Evolutionary conservation across 768 basidiomycete genomes (phyloP), one percentile per base, ranked within the genome.

Genomic region (Mrakia frigida): DNA sequence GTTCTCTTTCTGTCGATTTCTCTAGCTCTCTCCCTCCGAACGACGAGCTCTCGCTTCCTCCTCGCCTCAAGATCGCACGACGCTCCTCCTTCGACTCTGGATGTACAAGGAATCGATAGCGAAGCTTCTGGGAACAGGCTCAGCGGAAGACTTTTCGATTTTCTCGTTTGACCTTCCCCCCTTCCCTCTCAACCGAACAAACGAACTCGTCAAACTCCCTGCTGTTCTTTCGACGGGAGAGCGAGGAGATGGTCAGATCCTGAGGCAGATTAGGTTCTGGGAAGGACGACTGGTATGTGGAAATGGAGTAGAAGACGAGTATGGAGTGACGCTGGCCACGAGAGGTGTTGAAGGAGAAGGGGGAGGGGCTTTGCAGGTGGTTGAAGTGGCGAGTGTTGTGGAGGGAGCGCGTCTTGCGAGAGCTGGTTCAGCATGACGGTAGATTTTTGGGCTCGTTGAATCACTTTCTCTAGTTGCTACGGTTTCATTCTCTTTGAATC

Each of bases 71-170:
- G 41, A 39, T 21, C 59, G 74, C 10, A 61, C 76, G 21, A 63
- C 79, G 21, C 63, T 85, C 25, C 91, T 94, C 82, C 92, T 90
- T 81, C 90, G 90, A 86, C 88, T 92, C 78, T 94, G 93, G 93
- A 93, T 93, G 10, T 83, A 92, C 82, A 95, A 95, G 83, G 93
- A 95, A 82, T 92, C 93, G 6, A 94, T 93, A 82, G 92, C 91
- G 7, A 95, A 94, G 84, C 91, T 92, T 5, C 86, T 94, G 46
- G 93, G 93, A 13, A 67, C 65, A 18, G 65, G 65, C 6, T 41
- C 65, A 39, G 37, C 65, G 10, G 65, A 67, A 37, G 65, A 67
- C 37, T 39, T 67, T 23, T 35, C 65, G 35, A 67, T 37, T 2
- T 16, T 67, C 11, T 67, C 65, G 7, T 67, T 67, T 21, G 37